These are phyloP conservation scores for Sarcocystis neurona DNA, from an alignment of 169 alveolate species.

Conservation along the genomic window DNA sequence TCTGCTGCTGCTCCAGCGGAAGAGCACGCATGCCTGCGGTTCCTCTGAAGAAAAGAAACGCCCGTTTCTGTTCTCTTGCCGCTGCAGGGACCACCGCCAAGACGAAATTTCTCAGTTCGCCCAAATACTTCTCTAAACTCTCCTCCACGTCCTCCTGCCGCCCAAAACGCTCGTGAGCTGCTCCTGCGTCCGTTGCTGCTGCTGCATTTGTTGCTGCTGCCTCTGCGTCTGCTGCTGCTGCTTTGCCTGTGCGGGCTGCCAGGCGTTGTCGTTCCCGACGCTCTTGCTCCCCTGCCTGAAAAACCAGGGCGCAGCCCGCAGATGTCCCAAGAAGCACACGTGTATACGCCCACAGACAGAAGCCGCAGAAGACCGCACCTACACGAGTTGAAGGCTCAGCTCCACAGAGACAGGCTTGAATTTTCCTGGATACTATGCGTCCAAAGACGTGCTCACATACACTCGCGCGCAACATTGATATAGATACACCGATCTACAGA, in stretches of 20 bases:
- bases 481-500: no score
- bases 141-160: neutral
- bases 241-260: neutral
- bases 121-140: neutral
- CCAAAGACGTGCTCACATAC: no score
- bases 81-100: neutral
- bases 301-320: no score
- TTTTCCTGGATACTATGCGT: no score
- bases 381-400: no score
- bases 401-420: no score
- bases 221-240: neutral
- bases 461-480: no score
- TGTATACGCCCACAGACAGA: neutral
- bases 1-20: neutral
- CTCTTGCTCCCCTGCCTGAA: neutral
- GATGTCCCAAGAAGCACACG: neutral
- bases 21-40: constrained; percentile 59
- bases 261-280: neutral
- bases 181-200: neutral
- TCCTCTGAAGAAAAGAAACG: constrained; percentile 53
- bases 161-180: neutral
- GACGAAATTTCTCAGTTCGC: constrained; percentile 2
- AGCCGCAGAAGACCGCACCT: neutral
- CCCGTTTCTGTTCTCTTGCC: neutral
- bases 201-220: neutral